A percentile compares a stretch with the other conserved stretches of the same genome.
phyloP scores from a whole-genome alignment of 306 rosid species.

The Parietaria judaica region DNA sequence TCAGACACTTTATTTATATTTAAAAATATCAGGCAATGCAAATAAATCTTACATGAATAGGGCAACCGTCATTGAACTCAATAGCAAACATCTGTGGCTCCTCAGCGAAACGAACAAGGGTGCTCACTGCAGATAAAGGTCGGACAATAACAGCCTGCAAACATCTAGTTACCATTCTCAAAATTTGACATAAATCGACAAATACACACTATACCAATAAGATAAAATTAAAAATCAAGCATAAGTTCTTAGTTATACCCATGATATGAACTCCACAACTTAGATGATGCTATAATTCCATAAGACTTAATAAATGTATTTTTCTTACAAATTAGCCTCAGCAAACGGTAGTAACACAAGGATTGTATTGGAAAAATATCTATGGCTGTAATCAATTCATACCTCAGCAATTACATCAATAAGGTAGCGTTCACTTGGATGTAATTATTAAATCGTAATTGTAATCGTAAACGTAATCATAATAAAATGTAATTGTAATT shows the following conservation, averaged over 20 bases:
- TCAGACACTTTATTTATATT: constrained; percentile 30
- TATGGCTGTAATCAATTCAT: not conserved
- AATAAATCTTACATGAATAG: constrained; percentile 65
- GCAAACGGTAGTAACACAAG: not conserved
- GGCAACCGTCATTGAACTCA: constrained; percentile 95
- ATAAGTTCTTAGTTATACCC: too few relatives aligned
- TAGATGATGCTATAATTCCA: too few relatives aligned
- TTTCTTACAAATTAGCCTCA: too few relatives aligned
- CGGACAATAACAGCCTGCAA: constrained; percentile 99
- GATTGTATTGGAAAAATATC: not conserved
- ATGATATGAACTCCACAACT: too few relatives aligned
- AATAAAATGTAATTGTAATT: too few relatives aligned
- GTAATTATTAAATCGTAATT: too few relatives aligned
- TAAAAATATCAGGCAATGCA: constrained; percentile 10
- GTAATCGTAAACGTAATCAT: too few relatives aligned
- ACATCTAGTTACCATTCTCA: constrained; percentile 73
- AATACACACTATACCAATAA: constrained; percentile 3
- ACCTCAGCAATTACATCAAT: not conserved
- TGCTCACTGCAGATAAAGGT: constrained; percentile 84
- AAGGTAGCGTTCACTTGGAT: too few relatives aligned
- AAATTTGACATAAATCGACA: constrained; percentile 40
- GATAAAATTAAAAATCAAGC: not conserved
- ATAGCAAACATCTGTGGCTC: constrained; percentile 99
- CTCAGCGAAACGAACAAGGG: constrained; percentile 95
- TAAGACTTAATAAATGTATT: too few relatives aligned